Percentiles rank a stretch among this genome's conserved stretches.
Conservation (phyloP, 805 yeast genomes). For the Ogataea glucozyma region DNA sequence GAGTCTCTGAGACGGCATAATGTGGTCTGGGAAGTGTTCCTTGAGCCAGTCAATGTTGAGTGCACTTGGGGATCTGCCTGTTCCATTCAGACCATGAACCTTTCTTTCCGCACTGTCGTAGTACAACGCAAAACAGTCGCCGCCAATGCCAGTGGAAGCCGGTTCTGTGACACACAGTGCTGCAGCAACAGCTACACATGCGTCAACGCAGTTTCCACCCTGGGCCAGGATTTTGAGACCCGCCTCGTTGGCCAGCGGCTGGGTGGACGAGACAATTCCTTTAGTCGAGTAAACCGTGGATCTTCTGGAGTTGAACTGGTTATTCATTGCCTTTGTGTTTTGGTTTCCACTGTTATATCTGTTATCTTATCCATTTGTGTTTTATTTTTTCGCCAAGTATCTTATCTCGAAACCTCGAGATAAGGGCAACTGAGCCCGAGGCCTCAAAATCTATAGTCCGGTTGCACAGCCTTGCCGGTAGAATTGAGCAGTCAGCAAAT, state of each 20-base stretch:
- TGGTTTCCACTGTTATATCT: too few species aligned
- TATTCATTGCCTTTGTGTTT: conserved; percentile 7
- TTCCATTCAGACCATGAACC: conserved; percentile 71
- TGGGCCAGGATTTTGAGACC: conserved; percentile 62
- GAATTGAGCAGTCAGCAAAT: too few species aligned
- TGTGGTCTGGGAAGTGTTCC: conserved; percentile 41
- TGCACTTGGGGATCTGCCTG: conserved; percentile 65
- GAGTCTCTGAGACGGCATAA: conserved; percentile 47
- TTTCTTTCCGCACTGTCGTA: conserved; percentile 50
- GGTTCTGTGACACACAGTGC: conserved; percentile 59
- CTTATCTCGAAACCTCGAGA: too few species aligned
- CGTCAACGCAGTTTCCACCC: conserved; percentile 77
- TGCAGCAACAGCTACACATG: conserved; percentile 60
- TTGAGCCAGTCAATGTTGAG: conserved; percentile 49
- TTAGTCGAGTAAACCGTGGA: conserved; percentile 72
- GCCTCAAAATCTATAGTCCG: too few species aligned
- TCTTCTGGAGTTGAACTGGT: conserved; percentile 50
- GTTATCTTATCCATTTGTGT: too few species aligned
- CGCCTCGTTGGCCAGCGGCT: conserved; percentile 75
- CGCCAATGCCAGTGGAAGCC: conserved; percentile 63
- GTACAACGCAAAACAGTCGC: conserved; percentile 66
- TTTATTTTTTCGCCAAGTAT: too few species aligned
- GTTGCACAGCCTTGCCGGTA: too few species aligned
- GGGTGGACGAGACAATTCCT: conserved; percentile 75
- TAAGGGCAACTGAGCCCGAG: too few species aligned